Percentiles rank a stretch among this genome's conserved stretches.
phyloP scores from a whole-genome alignment of 192 early-diverging fungal genomes.

The Backusella morwellensis region DNA sequence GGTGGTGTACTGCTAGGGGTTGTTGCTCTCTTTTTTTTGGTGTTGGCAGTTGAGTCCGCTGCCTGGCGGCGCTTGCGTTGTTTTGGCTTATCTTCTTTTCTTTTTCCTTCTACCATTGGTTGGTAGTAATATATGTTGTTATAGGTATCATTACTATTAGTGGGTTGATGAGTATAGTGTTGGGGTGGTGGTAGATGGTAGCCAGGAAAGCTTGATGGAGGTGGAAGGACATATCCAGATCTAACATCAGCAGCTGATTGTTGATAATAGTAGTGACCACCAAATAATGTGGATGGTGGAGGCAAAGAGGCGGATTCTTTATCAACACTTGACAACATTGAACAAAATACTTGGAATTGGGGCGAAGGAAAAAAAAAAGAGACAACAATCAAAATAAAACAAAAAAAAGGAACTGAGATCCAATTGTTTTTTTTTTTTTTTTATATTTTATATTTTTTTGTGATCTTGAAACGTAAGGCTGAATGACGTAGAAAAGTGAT shows the following conservation, averaged over 20 bases:
- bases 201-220: slow-evolving; percentile 17
- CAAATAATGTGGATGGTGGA: slow-evolving; percentile 12
- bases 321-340: background rate
- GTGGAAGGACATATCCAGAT: slow-evolving; percentile 18
- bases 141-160: background rate
- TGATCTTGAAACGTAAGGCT: background rate
- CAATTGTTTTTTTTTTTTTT: background rate
- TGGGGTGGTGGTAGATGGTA: slow-evolving; percentile 12
- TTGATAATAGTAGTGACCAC: background rate
- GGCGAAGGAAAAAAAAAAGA: background rate
- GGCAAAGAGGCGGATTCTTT: slow-evolving; percentile 5
- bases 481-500: slow-evolving; percentile 4
- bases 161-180: background rate
- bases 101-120: background rate
- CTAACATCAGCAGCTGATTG: background rate
- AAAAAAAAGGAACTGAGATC: slow-evolving; percentile 10
- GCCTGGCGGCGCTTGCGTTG: slow-evolving; percentile 14
- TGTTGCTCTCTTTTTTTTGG: background rate
- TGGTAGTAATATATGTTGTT: slow-evolving; percentile 5
- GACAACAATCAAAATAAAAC: slow-evolving; percentile 14
- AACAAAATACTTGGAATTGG: background rate
- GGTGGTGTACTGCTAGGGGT: slow-evolving; percentile 3
- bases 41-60: background rate
- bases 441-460: background rate
- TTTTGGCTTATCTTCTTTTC: slow-evolving; percentile 1